Evolutionary conservation across 352 stramenopile species (phyloP).

Genomic region (Globisporangium emineosum): DNA sequence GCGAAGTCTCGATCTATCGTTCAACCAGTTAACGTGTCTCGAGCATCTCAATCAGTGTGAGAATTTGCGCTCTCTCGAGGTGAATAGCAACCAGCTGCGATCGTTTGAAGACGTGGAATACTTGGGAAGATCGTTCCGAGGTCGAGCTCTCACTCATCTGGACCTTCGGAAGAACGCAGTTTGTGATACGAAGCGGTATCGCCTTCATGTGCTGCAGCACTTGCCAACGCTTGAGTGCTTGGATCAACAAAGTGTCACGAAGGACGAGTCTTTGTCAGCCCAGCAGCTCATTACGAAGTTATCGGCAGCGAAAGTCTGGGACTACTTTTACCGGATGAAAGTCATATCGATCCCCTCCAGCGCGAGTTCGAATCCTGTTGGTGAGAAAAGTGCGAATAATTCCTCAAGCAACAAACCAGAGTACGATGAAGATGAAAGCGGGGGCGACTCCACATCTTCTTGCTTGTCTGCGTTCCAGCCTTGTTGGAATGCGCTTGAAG

Average conservation of each 20-base stretch:
- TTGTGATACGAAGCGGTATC: conserved; percentile 62
- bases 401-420: conserved; percentile 23
- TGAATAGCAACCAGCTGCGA: conserved; percentile 63
- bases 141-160: conserved; percentile 29
- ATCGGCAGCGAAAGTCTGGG: conserved; percentile 43
- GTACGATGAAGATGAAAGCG: conserved; percentile 22
- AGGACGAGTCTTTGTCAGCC: conserved; percentile 34
- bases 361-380: not conserved
- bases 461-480: conserved; percentile 8
- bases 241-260: conserved; percentile 47
- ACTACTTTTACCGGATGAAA: conserved; percentile 12
- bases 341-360: not conserved
- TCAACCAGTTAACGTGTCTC: conserved; percentile 53
- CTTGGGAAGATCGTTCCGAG: conserved; percentile 23
- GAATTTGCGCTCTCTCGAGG: conserved; percentile 41
- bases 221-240: conserved; percentile 40
- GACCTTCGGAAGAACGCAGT: conserved; percentile 74
- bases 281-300: conserved; percentile 46
- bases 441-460: not conserved
- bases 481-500: conserved; percentile 57
- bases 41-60: conserved; percentile 38
- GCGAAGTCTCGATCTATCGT: conserved; percentile 56
- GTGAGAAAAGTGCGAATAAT: not conserved
- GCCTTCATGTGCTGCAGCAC: conserved; percentile 52
- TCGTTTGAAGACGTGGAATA: conserved; percentile 50